Evolutionary conservation across 371 early-diverging fungal genomes (phyloP).

Genomic region (Actinomortierella ambigua): DNA sequence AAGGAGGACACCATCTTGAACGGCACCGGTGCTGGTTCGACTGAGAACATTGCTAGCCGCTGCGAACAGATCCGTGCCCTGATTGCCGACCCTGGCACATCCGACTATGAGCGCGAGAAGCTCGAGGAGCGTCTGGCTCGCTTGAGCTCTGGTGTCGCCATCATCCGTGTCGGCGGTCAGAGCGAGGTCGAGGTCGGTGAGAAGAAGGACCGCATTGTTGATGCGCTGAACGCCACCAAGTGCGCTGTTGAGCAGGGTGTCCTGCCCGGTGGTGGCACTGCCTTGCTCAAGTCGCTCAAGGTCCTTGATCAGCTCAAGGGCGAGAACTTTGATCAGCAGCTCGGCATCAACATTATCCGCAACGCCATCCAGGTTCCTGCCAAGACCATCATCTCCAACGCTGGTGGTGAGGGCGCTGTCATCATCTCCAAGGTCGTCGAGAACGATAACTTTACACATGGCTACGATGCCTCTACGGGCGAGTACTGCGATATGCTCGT

Average conservation of each 20-base stretch:
- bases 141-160: constrained; percentile 97
- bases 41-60: constrained; percentile 87
- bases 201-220: constrained; percentile 99
- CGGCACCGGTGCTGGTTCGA: constrained; percentile 81
- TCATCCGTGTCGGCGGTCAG: constrained; percentile 96
- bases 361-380: constrained; percentile 93
- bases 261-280: constrained; percentile 97
- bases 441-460: constrained; percentile 80
- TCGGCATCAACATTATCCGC: constrained; percentile 94
- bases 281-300: constrained; percentile 91
- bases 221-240: constrained; percentile 97
- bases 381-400: constrained; percentile 94
- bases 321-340: constrained; percentile 96
- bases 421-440: constrained; percentile 95
- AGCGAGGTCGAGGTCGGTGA: constrained; percentile 99
- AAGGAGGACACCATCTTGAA: constrained; percentile 99
- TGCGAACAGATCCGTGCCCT: constrained; percentile 95
- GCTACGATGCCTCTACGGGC: constrained; percentile 91
- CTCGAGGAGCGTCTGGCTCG: constrained; percentile 98
- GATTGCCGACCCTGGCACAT: constrained; percentile 79
- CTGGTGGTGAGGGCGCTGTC: constrained; percentile 96
- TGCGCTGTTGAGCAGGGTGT: constrained; percentile 99
- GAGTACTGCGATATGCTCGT: constrained; percentile 95
- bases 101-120: constrained; percentile 98
- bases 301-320: constrained; percentile 78